Percentiles rank a stretch among this genome's conserved stretches.
phyloP scores from a whole-genome alignment of 345 rosid species.

The Rubroshorea leprosula region DNA sequence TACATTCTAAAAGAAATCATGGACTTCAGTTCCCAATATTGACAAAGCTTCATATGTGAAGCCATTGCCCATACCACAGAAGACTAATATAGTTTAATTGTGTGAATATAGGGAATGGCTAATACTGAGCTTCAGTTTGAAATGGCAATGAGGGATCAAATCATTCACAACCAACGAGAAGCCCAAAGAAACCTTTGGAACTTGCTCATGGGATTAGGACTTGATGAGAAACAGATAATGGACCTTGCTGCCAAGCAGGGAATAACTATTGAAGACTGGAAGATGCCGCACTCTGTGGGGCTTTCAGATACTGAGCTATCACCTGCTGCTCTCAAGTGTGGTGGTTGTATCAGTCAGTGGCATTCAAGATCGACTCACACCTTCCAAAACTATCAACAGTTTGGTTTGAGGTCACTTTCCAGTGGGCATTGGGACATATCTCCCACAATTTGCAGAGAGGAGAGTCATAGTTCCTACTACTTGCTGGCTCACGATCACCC shows the following conservation, averaged over 20 bases:
- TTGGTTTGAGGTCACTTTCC: conserved; percentile 37
- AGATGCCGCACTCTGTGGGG: conserved; percentile 35
- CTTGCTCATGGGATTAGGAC: conserved; percentile 69
- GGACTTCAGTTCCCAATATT: too few relatives aligned
- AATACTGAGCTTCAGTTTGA: conserved; percentile 92
- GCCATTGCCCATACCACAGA: conserved; percentile 3
- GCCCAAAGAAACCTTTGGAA: conserved; percentile 81
- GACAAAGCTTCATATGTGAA: background rate
- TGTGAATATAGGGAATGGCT: conserved; percentile 65
- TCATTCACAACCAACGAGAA: conserved; percentile 83
- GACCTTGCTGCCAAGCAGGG: conserved; percentile 80
- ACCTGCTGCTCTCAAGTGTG: conserved; percentile 27
- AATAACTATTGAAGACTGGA: conserved; percentile 74
- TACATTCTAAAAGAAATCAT: too few relatives aligned
- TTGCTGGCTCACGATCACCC: conserved; percentile 45
- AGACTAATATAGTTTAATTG: conserved; percentile 17
- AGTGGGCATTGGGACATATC: conserved; percentile 38
- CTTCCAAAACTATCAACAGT: conserved; percentile 40
- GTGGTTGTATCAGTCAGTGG: conserved; percentile 38
- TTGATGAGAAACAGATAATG: conserved; percentile 61
- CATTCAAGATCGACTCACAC: conserved; percentile 52
- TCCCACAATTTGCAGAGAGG: conserved; percentile 54
- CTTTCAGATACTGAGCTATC: conserved; percentile 43
- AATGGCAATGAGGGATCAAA: conserved; percentile 96
- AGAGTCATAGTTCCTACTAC: conserved; percentile 63